Conservation (phyloP, 495 filamentous ascomycete species). For the Hapsidospora chrysogenum region DNA sequence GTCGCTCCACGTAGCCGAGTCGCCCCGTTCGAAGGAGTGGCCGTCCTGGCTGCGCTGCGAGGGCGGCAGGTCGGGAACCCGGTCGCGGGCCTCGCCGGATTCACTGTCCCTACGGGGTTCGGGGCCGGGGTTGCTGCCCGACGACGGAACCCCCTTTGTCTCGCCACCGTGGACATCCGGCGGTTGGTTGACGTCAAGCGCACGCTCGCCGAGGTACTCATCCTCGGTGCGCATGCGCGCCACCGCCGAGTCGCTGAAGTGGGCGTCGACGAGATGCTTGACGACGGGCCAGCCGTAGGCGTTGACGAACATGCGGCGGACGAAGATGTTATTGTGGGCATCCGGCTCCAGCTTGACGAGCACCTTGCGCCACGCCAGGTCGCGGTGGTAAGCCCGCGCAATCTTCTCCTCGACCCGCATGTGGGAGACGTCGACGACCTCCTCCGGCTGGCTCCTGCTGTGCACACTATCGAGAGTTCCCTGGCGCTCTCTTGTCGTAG, state of each 20-base stretch:
- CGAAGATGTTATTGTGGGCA: slow-evolving; percentile 96
- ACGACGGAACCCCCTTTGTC: slow-evolving; percentile 9
- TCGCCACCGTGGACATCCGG: slow-evolving; percentile 23
- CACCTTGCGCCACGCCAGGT: slow-evolving; percentile 88
- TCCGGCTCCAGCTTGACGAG: slow-evolving; percentile 90
- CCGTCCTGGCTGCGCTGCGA: slow-evolving; percentile 8
- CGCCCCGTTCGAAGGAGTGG: slow-evolving; percentile 12
- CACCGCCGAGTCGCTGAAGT: slow-evolving; percentile 57
- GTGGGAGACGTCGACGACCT: slow-evolving; percentile 33
- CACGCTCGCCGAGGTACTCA: slow-evolving; percentile 21
- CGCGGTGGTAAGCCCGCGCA: slow-evolving; percentile 80
- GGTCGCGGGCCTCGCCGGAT: slow-evolving; percentile 19
- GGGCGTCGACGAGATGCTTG: slow-evolving; percentile 82
- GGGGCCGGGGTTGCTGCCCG: not conserved
- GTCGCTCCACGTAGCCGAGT: slow-evolving; percentile 36
- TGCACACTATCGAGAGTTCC: no score
- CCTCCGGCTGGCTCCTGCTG: slow-evolving; percentile 5
- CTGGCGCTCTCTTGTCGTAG: slow-evolving; percentile 16
- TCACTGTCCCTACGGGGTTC: slow-evolving; percentile 19
- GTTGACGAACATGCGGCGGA: slow-evolving; percentile 89
- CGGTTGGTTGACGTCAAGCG: slow-evolving; percentile 15
- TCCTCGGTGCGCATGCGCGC: slow-evolving; percentile 42
- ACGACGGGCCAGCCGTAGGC: slow-evolving; percentile 96
- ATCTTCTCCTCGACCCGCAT: slow-evolving; percentile 97
- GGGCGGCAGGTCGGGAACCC: slow-evolving; percentile 15